phyloP scores from a whole-genome alignment of 1,139 yeast species.

The Pichia sp. region DNA sequence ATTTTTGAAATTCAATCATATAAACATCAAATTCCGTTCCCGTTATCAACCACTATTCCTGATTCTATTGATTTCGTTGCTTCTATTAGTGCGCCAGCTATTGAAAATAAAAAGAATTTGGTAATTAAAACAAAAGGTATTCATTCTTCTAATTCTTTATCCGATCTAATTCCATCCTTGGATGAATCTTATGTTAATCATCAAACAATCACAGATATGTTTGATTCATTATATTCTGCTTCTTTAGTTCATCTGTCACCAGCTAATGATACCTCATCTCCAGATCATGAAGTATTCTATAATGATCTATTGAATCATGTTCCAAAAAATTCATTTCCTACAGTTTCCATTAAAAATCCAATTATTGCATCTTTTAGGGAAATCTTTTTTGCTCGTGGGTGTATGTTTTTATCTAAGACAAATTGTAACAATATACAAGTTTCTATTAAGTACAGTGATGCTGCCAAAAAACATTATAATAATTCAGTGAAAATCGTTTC shows the following conservation, averaged over 20 bases:
- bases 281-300: conserved; percentile 13
- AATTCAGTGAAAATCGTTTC: conserved; percentile 17
- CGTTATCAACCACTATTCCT: conserved; percentile 8
- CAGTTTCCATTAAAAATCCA: conserved; percentile 10
- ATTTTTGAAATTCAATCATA: conserved; percentile 22
- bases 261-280: conserved; percentile 3
- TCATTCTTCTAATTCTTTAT: conserved; percentile 1
- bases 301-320: conserved; percentile 26
- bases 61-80: conserved; percentile 13
- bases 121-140: background rate
- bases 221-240: conserved; percentile 19
- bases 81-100: conserved; percentile 2
- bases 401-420: conserved; percentile 31
- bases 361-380: conserved; percentile 30
- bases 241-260: too few species aligned
- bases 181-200: conserved; percentile 11
- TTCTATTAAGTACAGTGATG: conserved; percentile 12
- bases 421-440: conserved; percentile 16
- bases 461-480: conserved; percentile 27
- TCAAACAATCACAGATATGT: conserved; percentile 21
- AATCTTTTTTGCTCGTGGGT: conserved; percentile 36
- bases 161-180: background rate
- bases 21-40: conserved; percentile 17
- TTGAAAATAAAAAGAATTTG: background rate
- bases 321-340: conserved; percentile 10